Percentiles rank a stretch among this genome's conserved stretches.
These are phyloP conservation scores for Asterochloris erici DNA, from an alignment of 139 green algal genomes.

Conservation along the genomic window DNA sequence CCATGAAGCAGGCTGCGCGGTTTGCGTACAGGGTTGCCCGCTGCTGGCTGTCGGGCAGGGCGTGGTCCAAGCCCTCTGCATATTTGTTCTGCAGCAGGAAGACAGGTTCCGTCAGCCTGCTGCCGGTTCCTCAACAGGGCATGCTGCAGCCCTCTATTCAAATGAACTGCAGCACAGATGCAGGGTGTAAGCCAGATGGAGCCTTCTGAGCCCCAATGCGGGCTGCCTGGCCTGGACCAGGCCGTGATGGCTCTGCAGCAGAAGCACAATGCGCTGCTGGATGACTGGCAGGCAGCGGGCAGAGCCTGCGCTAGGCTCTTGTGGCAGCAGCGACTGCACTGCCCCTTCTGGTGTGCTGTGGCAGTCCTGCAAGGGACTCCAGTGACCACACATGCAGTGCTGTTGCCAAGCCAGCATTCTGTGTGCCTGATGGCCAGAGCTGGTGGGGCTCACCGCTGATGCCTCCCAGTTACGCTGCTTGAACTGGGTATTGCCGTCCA, in stretches of 20 bases:
- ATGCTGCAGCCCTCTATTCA: not conserved
- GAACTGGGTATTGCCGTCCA: not conserved
- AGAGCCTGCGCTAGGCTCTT: too few relatives aligned
- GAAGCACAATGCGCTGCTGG: too few relatives aligned
- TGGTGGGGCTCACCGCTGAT: not conserved
- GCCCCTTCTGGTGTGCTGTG: too few relatives aligned
- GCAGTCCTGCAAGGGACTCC: too few relatives aligned
- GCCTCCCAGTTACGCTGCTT: constrained; percentile 1
- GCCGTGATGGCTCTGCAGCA: too few relatives aligned
- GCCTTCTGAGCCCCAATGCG: too few relatives aligned
- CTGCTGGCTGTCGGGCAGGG: constrained; percentile 34
- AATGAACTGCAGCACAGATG: too few relatives aligned
- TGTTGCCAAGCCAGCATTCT: too few relatives aligned
- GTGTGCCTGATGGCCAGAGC: not conserved
- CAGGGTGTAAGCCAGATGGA: too few relatives aligned
- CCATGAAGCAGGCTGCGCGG: constrained; percentile 62
- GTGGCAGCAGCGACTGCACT: too few relatives aligned
- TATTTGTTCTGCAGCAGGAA: constrained; percentile 41
- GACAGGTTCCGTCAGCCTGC: not conserved
- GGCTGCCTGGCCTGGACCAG: too few relatives aligned
- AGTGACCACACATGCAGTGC: not conserved
- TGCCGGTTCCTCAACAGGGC: not conserved
- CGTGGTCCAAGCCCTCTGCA: constrained; percentile 44
- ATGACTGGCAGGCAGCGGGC: too few relatives aligned
- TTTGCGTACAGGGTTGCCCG: constrained; percentile 73